A percentile compares a stretch with the other conserved stretches of the same genome.
Evolutionary conservation across 208 protist species (phyloP).

Genomic region (Crithidia thermophila): DNA sequence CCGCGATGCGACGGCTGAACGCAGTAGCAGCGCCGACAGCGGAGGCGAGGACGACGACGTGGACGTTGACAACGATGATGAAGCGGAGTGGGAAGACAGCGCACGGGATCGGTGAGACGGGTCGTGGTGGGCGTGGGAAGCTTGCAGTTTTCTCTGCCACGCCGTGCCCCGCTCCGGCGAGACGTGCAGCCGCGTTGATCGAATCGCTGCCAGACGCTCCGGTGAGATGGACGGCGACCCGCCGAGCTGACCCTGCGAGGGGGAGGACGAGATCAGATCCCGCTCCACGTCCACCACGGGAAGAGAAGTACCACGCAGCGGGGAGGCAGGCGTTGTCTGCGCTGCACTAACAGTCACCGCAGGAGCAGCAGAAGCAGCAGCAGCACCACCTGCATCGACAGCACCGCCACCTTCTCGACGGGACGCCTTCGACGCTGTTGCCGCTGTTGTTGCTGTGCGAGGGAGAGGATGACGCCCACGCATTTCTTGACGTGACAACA

Average conservation of each 20-base stretch:
- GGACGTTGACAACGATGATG: neutral
- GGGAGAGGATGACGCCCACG: too few relatives aligned
- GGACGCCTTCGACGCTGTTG: too few relatives aligned
- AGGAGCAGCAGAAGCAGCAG: neutral
- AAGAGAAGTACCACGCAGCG: too few relatives aligned
- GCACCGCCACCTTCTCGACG: too few relatives aligned
- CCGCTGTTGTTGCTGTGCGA: too few relatives aligned
- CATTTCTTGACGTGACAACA: too few relatives aligned
- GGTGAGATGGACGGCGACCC: neutral
- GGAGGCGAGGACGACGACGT: constrained; percentile 9
- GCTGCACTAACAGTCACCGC: neutral
- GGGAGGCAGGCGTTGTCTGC: neutral
- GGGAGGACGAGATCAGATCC: constrained; percentile 21
- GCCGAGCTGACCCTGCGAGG: neutral
- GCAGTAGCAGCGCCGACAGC: neutral
- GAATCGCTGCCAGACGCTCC: constrained; percentile 23
- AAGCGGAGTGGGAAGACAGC: too few relatives aligned
- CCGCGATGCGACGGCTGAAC: too few relatives aligned
- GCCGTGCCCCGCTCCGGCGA: constrained; percentile 31
- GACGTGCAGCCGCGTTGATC: constrained; percentile 36
- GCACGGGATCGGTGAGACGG: too few relatives aligned
- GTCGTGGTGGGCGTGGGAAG: too few relatives aligned
- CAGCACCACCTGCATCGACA: too few relatives aligned
- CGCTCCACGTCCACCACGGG: constrained; percentile 21
- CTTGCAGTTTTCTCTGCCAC: too few relatives aligned